Base-by-base conservation (phyloP, 2,329 filamentous ascomycete species). In the Aureobasidium sp. region DNA sequence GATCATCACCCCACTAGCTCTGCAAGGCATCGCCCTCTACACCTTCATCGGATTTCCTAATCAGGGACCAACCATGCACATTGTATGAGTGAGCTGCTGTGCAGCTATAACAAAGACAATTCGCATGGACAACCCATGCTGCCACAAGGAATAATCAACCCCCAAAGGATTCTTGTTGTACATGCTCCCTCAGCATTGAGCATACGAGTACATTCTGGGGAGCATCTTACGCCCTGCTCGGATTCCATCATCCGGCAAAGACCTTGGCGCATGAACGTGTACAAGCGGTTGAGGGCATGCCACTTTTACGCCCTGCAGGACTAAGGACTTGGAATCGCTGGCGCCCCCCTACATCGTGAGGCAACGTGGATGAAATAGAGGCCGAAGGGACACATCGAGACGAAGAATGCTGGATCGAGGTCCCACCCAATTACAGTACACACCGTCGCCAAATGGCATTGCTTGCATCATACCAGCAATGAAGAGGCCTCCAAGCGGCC, bases 1-100 rank as follows among this genome's bases (percentile, higher is more conserved):
- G 55, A 58, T 58, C 43, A 37, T 19, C 55, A 35, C 55, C 43
- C 55, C 43, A 58, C 43, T 49, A 43, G 29, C 53, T 37, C 40
- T 57, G 38, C 53, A 35, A 45, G 38, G 53, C 21, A 57, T 46
- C 29, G 53, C 10, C 27, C 37, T 25, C 42, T 37, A 27, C 19
- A 27, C 5, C 21, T 46, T n/a, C 42, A 45, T 46, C 53, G 53
- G 40, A 19, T 57, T 57, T 35, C 53, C 53, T 57, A 35, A 37
- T 27, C 29, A 33, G 13, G 53, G 40, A 37, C 17, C 19, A 21
- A 55, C 9, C 25, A 21, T 43, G 37, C 51, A 31, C 6, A 17
- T 23, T 33, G n/a, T 23, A 31, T 43, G 17, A 27, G 37, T 27
- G n/a, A 15, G 43, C 17, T 40, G n/a, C 49, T 38, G 9, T 40